Percentiles rank a stretch among this genome's conserved stretches.
phyloP scores from a whole-genome alignment of 352 stramenopile genomes.

The Phytopythium oedochilum region DNA sequence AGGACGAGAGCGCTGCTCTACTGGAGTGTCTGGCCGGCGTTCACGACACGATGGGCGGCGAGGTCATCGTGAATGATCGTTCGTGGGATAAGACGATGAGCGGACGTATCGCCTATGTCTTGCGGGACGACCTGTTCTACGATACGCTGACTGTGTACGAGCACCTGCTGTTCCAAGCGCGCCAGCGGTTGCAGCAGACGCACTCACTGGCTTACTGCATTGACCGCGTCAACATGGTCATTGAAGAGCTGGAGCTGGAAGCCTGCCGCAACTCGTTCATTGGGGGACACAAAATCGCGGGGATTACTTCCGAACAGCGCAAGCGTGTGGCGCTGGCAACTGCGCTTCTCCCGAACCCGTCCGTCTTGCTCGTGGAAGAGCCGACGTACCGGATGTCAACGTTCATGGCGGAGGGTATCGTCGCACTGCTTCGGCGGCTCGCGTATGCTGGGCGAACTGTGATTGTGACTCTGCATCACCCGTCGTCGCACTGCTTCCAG shows the following conservation, averaged over 20 bases:
- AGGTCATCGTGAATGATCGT: constrained; percentile 60
- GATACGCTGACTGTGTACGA: constrained; percentile 87
- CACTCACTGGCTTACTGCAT: constrained; percentile 22
- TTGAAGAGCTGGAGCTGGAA: constrained; percentile 52
- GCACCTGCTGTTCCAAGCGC: constrained; percentile 83
- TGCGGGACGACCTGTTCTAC: constrained; percentile 87
- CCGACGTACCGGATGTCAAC: constrained; percentile 62
- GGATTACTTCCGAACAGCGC: constrained; percentile 70
- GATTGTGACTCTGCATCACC: constrained; percentile 88
- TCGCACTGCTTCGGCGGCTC: constrained; percentile 54
- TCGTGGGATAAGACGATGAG: constrained; percentile 32
- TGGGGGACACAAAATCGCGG: constrained; percentile 41
- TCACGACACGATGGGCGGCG: constrained; percentile 76
- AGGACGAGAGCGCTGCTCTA: constrained; percentile 86
- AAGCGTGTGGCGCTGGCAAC: constrained; percentile 84
- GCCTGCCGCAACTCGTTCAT: constrained; percentile 47
- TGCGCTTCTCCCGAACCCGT: constrained; percentile 76
- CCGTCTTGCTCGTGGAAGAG: constrained; percentile 85
- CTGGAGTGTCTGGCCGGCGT: constrained; percentile 89
- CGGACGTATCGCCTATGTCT: constrained; percentile 52
- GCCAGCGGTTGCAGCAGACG: constrained; percentile 62
- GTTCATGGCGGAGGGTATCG: constrained; percentile 57
- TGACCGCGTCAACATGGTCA: constrained; percentile 49
- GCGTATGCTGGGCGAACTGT: constrained; percentile 81
- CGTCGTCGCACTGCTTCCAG: constrained; percentile 61